Percentiles rank a stretch among this genome's conserved stretches.
Conservation (phyloP, 73 alveolate genomes). For the Stentor coeruleus region DNA sequence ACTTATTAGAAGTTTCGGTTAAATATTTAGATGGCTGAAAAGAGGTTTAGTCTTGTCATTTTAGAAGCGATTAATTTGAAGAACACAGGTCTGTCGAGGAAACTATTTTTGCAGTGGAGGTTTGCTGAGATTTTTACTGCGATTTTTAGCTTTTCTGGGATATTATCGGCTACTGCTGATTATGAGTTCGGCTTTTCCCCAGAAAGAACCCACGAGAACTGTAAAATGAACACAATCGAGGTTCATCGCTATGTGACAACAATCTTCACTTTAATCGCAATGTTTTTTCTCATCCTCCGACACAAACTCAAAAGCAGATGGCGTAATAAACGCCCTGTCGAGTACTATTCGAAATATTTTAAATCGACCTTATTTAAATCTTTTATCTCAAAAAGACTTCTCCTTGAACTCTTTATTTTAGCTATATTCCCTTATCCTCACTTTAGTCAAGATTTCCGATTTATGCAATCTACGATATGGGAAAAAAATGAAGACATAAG, state of each 20-base stretch:
- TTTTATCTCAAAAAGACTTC: not conserved
- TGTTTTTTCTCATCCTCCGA: not conserved
- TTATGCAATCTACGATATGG: not conserved
- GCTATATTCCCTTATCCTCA: constrained; percentile 12
- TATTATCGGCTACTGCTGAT: constrained; percentile 8
- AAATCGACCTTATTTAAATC: not conserved
- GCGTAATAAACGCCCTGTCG: not conserved
- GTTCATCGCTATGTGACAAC: not conserved
- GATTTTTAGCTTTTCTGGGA: not conserved
- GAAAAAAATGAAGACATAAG: not conserved
- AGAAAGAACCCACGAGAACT: constrained; percentile 1
- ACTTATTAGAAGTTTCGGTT: constrained; percentile 22
- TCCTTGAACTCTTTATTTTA: not conserved
- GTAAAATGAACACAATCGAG: not conserved
- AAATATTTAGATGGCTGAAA: too few relatives aligned
- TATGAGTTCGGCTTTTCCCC: constrained; percentile 7
- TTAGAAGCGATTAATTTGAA: not conserved
- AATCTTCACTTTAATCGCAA: not conserved
- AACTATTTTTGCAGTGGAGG: not conserved
- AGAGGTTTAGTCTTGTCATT: not conserved
- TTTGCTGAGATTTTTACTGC: constrained; percentile 20
- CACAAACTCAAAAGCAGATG: not conserved
- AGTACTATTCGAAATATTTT: not conserved
- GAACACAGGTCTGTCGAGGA: not conserved
- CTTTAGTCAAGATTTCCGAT: not conserved